Base-by-base conservation (phyloP, 1,284 basidiomycete species). In the Ustilago bromivora region DNA sequence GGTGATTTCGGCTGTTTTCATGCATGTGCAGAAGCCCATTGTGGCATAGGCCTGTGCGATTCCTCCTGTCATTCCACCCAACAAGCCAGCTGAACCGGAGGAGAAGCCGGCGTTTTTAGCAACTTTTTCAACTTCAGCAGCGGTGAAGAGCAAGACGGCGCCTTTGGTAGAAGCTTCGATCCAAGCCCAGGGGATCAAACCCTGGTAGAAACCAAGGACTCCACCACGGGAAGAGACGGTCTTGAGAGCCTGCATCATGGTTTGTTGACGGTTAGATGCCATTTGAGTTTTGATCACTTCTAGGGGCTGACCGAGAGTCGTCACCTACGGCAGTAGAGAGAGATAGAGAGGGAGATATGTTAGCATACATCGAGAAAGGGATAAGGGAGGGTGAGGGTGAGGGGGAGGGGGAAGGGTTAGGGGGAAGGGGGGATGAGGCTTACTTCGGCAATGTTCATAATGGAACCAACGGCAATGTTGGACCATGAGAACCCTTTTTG, bases 101-200 rank as follows among this genome's bases (percentile, higher is more conserved):
- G 90, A 92, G 61, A 96, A 87, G 34, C 94, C 94, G 80, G 92
- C 88, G 43, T 90, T 88, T 40, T 89, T 88, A 9, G 88, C 85
- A 57, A 90, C 90, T 40, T 91, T 91, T 87, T 99, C 95, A 59
- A 99, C 93, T 87, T 98, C 97, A 3, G 95, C 93, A 28, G 96
- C 95, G 35, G 96, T 92, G 88, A 99, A 99, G 73, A 99, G 89
- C 43, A 99, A 90, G 43, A 99, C 97, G 61, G 90, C 97, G 60
- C 97, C 97, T 87, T 99, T 99, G 3, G 97, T 99, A 1, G 96
- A 98, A 1, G 96, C 97, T 87, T 99, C 97, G 84, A 99, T 98
- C 97, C 97, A 99, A 34, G 97, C 97, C 96, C 96, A 99, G 82
- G 96, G 97, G 86, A 99, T 99, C 67, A 99, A 91, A 80, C 97